phyloP scores from a whole-genome alignment of 2,329 filamentous ascomycete species.

The Anthostomella pinea region DNA sequence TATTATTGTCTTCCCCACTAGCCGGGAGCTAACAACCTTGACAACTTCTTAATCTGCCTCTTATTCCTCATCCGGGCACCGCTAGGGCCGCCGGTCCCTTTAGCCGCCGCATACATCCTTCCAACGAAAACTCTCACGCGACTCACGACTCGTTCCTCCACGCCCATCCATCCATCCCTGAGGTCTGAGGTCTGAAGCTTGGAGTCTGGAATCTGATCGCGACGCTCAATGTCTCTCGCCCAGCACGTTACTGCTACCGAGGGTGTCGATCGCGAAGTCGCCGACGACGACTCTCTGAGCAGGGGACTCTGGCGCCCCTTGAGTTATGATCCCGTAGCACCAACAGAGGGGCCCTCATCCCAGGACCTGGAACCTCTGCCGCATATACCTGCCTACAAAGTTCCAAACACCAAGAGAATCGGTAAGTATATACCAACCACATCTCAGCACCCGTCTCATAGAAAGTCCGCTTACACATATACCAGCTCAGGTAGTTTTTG shows the following conservation, averaged over 20 bases:
- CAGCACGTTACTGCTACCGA: slow-evolving; percentile 41
- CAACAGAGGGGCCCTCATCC: slow-evolving; percentile 27
- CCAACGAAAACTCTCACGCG: too few species aligned
- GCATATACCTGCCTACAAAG: slow-evolving; percentile 31
- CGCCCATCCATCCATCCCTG: too few species aligned
- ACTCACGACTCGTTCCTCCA: too few species aligned
- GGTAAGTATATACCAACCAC: slow-evolving; percentile 27
- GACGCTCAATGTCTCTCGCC: slow-evolving; percentile 38
- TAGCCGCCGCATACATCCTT: too few species aligned
- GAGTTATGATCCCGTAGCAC: slow-evolving; percentile 29
- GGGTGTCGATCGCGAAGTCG: slow-evolving; percentile 38
- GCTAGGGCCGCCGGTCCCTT: too few species aligned
- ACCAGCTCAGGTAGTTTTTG: slow-evolving; percentile 58
- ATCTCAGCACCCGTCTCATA: background rate
- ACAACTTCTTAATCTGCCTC: too few species aligned
- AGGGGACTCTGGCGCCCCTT: slow-evolving; percentile 26
- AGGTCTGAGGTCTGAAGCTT: too few species aligned
- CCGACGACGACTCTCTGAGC: slow-evolving; percentile 16
- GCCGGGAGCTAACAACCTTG: too few species aligned
- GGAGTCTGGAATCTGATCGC: too few species aligned
- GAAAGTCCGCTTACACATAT: slow-evolving; percentile 2
- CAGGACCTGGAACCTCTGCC: slow-evolving; percentile 27
- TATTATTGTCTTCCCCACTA: too few species aligned
- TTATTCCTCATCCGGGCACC: too few species aligned
- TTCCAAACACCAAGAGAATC: slow-evolving; percentile 25